Evolutionary conservation across 371 early-diverging fungal genomes (phyloP), one percentile per base, ranked within the genome.

Genomic region (Apophysomyces ossiformis): DNA sequence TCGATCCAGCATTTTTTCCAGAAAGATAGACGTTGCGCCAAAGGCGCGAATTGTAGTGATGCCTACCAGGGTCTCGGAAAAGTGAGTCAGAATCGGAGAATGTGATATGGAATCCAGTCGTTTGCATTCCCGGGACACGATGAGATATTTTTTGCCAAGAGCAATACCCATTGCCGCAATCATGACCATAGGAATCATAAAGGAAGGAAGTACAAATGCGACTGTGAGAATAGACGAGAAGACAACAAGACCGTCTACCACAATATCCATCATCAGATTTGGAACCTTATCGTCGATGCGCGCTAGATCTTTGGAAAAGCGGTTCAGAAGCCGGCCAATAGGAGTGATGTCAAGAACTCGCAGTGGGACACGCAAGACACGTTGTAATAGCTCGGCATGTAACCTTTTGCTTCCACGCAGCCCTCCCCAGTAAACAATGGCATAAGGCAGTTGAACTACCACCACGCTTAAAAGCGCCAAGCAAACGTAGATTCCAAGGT

Each of bases 291-390:
- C 75, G 36, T 85, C 85, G 44, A 85, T 72, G 0, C 82, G 79
- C 39, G 81, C 82, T 39, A 85, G 77, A 45, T 85, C 85, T 18
- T 73, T 70, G 38, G 75, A 68, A 45, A 96, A 95, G n/a, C 96
- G 83, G 73, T 93, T 93, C 69, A 95, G 69, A 54, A 96, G 90
- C 11, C 95, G 89, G 7, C 96, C 96, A 9, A 95, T 71, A 8
- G 97, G 97, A 12, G 96, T 97, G n/a, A 82, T 87, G 54, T 96
- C 96, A 71, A 95, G 94, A 77, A 96, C 95, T 16, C 90, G 82
- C 37, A 94, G 78, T 21, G 84, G 85, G 2, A 91, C 89, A 8
- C 81, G 82, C 58, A 92, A 68, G 7, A 92, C 80, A 3, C 85
- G 72, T 6, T 65, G 64, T 59, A 92, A 63, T 5, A 90, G 72